Evolutionary conservation across 2,329 filamentous ascomycete genomes (phyloP).

Genomic region (Canariomyces notabilis): DNA sequence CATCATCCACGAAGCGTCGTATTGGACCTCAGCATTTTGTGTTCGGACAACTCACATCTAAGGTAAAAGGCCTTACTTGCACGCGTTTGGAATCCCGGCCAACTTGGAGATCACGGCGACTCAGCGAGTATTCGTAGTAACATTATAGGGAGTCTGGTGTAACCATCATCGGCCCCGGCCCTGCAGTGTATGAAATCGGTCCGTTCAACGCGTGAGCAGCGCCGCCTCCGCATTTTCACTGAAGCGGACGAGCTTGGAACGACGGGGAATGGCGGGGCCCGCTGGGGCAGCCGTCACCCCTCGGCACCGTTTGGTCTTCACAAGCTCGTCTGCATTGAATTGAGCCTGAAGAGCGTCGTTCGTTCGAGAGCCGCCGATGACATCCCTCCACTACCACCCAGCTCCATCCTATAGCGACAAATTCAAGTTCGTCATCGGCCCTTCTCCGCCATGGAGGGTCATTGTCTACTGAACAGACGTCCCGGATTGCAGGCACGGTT

Average conservation of each 20-base stretch:
- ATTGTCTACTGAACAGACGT: too few species aligned
- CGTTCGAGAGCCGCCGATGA: background rate
- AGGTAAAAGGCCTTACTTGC: too few species aligned
- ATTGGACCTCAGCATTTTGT: too few species aligned
- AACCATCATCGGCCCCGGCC: background rate
- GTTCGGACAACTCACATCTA: too few species aligned
- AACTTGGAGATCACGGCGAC: too few species aligned
- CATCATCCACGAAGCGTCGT: too few species aligned
- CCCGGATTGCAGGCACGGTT: too few species aligned
- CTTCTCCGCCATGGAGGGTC: background rate
- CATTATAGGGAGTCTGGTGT: background rate
- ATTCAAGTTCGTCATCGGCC: constrained; percentile 1
- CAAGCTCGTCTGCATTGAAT: background rate
- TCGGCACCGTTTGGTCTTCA: too few species aligned
- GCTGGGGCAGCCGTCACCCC: too few species aligned
- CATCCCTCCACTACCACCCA: background rate
- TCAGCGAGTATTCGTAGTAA: too few species aligned
- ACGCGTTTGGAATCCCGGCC: too few species aligned
- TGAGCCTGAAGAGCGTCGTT: constrained; percentile 1
- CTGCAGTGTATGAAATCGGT: constrained; percentile 21
- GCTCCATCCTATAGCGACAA: background rate
- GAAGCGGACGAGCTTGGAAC: background rate
- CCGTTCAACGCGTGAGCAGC: constrained; percentile 15
- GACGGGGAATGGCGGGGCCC: background rate
- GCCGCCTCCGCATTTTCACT: constrained; percentile 11